Conservation (phyloP, 2,329 filamentous ascomycete genomes). For the Aspergillus piperis region DNA sequence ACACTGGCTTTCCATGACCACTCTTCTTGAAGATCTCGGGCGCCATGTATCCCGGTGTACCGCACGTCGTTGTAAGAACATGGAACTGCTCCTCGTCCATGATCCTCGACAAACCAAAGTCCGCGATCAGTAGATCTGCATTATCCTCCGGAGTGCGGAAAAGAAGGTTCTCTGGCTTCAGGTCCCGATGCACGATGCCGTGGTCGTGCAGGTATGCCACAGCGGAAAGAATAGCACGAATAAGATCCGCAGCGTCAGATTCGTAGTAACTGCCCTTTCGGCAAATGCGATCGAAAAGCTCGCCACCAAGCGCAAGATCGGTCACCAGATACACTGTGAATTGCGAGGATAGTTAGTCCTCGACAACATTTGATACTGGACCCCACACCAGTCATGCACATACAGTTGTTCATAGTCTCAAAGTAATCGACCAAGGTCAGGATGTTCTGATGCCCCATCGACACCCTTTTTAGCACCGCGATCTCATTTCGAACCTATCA, state of each 20-base stretch:
- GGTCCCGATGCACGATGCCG: slow-evolving; percentile 94
- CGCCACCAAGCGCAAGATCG: slow-evolving; percentile 91
- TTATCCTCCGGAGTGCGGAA: slow-evolving; percentile 98
- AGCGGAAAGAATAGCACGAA: slow-evolving; percentile 92
- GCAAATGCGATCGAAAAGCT: slow-evolving; percentile 97
- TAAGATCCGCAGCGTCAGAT: slow-evolving; percentile 91
- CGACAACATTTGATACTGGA: no score
- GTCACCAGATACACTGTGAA: slow-evolving; percentile 84
- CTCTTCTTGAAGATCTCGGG: slow-evolving; percentile 99
- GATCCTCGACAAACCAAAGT: slow-evolving; percentile 92
- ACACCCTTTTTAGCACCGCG: slow-evolving; percentile 94
- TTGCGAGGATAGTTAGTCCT: slow-evolving; percentile 18
- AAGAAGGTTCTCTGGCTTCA: slow-evolving; percentile 95
- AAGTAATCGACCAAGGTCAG: slow-evolving; percentile 98
- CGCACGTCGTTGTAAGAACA: slow-evolving; percentile 94
- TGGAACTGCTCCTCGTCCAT: slow-evolving; percentile 99
- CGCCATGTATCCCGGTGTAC: slow-evolving; percentile 98
- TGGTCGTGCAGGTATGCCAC: slow-evolving; percentile 98
- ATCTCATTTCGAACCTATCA: slow-evolving; percentile 92
- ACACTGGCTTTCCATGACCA: slow-evolving; percentile 95
- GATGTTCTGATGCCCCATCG: slow-evolving; percentile 98
- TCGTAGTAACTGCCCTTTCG: slow-evolving; percentile 98
- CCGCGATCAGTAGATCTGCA: slow-evolving; percentile 91
- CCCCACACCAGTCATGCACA: slow-evolving; percentile 22
- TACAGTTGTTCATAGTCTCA: slow-evolving; percentile 97